A percentile compares a stretch with the other conserved stretches of the same genome.
These are phyloP conservation scores for Botryotinia calthae DNA, from an alignment of 2,329 filamentous ascomycete species.

Conservation along the genomic window DNA sequence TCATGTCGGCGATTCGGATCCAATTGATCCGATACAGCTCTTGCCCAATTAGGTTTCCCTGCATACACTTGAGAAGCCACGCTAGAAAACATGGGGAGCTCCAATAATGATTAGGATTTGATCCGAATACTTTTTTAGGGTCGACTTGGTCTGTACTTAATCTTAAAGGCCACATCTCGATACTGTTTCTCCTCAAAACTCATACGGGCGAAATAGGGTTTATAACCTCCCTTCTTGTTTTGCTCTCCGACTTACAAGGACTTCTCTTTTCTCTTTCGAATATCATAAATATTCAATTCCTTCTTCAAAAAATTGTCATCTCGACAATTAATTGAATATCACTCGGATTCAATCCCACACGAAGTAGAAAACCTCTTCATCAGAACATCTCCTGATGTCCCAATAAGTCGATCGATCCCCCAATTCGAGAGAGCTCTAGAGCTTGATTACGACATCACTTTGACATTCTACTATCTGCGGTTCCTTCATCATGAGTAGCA, in stretches of 20 bases:
- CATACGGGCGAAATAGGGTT: neutral
- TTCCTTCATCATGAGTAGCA: constrained; percentile 22
- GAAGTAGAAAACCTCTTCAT: neutral
- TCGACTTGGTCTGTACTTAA: neutral
- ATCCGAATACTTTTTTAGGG: neutral
- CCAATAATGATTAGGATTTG: constrained; percentile 12
- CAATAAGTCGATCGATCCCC: constrained; percentile 13
- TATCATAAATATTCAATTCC: neutral
- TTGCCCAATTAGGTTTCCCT: neutral
- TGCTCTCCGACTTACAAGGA: neutral
- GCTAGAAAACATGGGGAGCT: constrained; percentile 14
- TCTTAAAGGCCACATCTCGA: constrained; percentile 15
- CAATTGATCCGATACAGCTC: neutral
- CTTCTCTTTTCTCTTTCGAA: neutral
- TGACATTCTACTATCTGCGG: neutral
- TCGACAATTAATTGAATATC: neutral
- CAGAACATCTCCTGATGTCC: constrained; percentile 4
- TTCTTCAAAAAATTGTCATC: neutral
- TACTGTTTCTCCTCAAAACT: neutral
- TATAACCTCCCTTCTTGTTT: neutral
- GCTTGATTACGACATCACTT: constrained; percentile 7
- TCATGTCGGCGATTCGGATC: neutral
- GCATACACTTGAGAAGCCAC: neutral
- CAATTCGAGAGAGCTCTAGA: constrained; percentile 17
- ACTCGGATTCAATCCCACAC: neutral